phyloP scores from a whole-genome alignment of 768 basidiomycete species.

The Vishniacozyma victoriae region DNA sequence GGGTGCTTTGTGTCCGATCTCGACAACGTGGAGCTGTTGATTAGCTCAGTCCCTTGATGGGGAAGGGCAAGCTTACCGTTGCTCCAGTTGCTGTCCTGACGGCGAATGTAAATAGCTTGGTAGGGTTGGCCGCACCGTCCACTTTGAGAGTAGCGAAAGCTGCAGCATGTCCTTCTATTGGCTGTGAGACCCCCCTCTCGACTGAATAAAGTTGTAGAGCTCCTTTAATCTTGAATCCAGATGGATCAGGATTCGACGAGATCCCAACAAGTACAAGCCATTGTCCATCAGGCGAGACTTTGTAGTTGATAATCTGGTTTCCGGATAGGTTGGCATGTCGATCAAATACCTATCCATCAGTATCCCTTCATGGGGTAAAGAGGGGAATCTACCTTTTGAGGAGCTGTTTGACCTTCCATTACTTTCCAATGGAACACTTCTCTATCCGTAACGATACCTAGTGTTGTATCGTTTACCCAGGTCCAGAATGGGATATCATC shows the following conservation, averaged over 20 bases:
- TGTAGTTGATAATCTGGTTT: constrained; percentile 98
- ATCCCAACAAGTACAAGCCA: constrained; percentile 98
- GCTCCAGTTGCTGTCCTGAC: constrained; percentile 95
- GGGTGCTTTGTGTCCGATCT: constrained; percentile 90
- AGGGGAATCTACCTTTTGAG: constrained; percentile 35
- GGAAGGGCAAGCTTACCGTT: constrained; percentile 61
- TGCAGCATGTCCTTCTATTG: constrained; percentile 97
- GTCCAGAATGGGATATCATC: constrained; percentile 99
- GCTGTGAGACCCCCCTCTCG: constrained; percentile 88
- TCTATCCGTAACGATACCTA: constrained; percentile 92
- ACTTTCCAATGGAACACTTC: constrained; percentile 85
- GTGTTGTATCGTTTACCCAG: constrained; percentile 84
- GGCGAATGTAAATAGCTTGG: constrained; percentile 91
- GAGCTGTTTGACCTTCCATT: constrained; percentile 44
- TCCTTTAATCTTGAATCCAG: constrained; percentile 97
- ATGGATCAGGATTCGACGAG: constrained; percentile 69
- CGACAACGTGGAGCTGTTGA: constrained; percentile 85
- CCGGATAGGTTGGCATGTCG: constrained; percentile 89
- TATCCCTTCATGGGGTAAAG: neutral
- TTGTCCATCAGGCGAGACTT: constrained; percentile 83
- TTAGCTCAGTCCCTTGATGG: constrained; percentile 5
- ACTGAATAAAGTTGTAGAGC: constrained; percentile 94
- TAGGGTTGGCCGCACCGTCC: constrained; percentile 76
- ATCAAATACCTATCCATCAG: constrained; percentile 81
- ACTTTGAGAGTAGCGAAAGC: constrained; percentile 87